Base-by-base conservation (phyloP, 2,329 filamentous ascomycete genomes). In the Colletotrichum ledebouriae region DNA sequence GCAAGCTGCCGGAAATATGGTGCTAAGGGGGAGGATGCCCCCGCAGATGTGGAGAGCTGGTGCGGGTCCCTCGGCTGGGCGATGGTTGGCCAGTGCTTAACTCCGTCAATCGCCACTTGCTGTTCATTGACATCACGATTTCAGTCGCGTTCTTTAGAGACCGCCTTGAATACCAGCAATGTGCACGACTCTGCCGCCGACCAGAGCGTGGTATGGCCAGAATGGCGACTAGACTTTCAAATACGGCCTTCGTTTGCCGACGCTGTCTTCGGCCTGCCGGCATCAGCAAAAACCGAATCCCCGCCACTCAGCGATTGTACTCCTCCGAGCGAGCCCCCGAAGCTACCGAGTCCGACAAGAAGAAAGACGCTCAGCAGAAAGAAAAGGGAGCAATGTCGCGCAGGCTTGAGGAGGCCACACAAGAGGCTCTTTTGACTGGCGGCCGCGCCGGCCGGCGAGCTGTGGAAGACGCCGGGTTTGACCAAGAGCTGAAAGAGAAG, bases 401-500 rank as follows among this genome's bases (percentile, higher is more conserved):
- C 42, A 86, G 87, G 15, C 81, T 91, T 9, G 80, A 87, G 67
- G 83, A 90, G 73, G 88, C 89, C 1, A 90, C 89, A 2, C 89
- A 91, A 72, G 87, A 90, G 60, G 86, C 84, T 2, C 79, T 91
- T 0, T 73, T 88, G 33, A 85, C 84, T 2, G 88, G 87, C 37
- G 88, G 88, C n/a, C 80, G 81, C 63, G 84, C 87, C 12, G 88
- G 88, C n/a, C 83, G 83, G 47, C 85, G 83, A 29, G 87, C 88
- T 5, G 78, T 90, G 22, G 83, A 89, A 73, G 86, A 90, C 67
- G 87, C 87, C 7, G 88, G 88, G 6, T 90, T 91, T 78, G 88
- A 87, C 39, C 85, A 88, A 6, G 88, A 90, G 72, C 80, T 91
- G 33, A 90, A 90, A 72, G 80, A 84, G 62, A 84, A 81, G 63